These are phyloP conservation scores for Podila horticola DNA, from an alignment of 192 early-diverging fungal species.

Conservation along the genomic window DNA sequence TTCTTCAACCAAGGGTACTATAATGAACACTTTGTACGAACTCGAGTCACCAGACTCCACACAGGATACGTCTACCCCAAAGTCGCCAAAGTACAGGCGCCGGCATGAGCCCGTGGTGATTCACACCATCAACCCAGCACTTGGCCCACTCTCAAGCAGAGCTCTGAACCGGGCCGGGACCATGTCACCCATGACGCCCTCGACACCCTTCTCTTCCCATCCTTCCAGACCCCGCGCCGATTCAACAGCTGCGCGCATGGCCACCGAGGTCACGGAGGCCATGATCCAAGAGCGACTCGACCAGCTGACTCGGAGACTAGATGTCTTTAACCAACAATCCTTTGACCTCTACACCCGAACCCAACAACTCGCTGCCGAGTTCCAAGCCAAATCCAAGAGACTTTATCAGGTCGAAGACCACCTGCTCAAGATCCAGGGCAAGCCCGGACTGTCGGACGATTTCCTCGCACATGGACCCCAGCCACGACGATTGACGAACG, in stretches of 20 bases:
- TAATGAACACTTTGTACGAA: not conserved
- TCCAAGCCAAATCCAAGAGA: slow-evolving; percentile 30
- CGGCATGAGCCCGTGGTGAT: not conserved
- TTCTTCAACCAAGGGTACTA: not conserved
- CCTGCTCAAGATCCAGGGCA: slow-evolving; percentile 34
- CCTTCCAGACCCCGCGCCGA: slow-evolving; percentile 23
- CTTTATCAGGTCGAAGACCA: slow-evolving; percentile 43
- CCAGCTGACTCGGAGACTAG: slow-evolving; percentile 15
- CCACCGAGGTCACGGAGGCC: slow-evolving; percentile 38
- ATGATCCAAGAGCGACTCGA: slow-evolving; percentile 27
- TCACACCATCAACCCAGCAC: slow-evolving; percentile 1
- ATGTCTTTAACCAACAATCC: slow-evolving; percentile 22
- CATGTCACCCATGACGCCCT: not conserved
- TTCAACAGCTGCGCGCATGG: slow-evolving; percentile 23
- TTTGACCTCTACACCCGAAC: slow-evolving; percentile 17
- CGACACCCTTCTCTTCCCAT: not conserved
- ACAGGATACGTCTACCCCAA: not conserved
- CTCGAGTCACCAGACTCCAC: not conserved
- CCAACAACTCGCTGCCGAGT: slow-evolving; percentile 5
- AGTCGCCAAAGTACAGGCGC: not conserved
- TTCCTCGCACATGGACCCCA: slow-evolving; percentile 5
- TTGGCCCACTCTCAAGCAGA: not conserved
- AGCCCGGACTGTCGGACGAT: slow-evolving; percentile 32
- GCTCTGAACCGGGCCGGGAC: not conserved
- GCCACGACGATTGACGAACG: slow-evolving; percentile 25